Percentiles rank a stretch among this genome's conserved stretches.
Conservation (phyloP, 2,329 filamentous ascomycete species). For the Nannizziopsis arthrosporioides region DNA sequence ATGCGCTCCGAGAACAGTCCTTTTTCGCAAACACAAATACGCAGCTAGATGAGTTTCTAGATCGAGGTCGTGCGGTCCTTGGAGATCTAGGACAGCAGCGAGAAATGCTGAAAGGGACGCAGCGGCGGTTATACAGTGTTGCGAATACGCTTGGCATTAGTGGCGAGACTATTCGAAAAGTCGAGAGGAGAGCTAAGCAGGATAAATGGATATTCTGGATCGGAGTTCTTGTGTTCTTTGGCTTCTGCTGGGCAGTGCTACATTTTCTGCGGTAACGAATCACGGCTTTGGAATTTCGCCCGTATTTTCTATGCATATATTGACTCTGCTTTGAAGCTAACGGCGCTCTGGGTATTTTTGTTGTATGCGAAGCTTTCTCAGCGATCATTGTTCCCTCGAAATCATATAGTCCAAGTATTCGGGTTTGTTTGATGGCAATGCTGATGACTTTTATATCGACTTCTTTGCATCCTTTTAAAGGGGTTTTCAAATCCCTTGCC, state of each 20-base stretch:
- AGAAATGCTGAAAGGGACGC: constrained; percentile 90
- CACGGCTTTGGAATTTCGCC: background rate
- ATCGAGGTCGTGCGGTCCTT: constrained; percentile 77
- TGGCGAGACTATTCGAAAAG: constrained; percentile 93
- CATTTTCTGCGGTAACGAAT: constrained; percentile 59
- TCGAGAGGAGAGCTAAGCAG: constrained; percentile 79
- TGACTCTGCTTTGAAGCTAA: no score
- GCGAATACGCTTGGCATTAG: constrained; percentile 88
- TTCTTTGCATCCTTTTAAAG: no score
- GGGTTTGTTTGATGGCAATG: no score
- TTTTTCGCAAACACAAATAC: constrained; percentile 74
- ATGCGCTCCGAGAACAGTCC: constrained; percentile 77
- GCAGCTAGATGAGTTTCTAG: constrained; percentile 87
- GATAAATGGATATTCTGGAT: constrained; percentile 97
- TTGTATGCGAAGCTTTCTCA: no score
- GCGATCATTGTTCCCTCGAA: no score
- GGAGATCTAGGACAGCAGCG: constrained; percentile 80
- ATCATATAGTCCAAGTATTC: no score
- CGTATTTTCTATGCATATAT: background rate
- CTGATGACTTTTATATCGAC: no score
- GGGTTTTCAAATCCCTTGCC: no score
- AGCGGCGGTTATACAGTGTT: constrained; percentile 79
- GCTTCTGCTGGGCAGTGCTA: constrained; percentile 84
- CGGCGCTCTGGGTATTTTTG: no score
- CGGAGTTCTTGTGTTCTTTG: constrained; percentile 74